Conservation (phyloP, 192 early-diverging fungal species). For the Podila clonocystis region DNA sequence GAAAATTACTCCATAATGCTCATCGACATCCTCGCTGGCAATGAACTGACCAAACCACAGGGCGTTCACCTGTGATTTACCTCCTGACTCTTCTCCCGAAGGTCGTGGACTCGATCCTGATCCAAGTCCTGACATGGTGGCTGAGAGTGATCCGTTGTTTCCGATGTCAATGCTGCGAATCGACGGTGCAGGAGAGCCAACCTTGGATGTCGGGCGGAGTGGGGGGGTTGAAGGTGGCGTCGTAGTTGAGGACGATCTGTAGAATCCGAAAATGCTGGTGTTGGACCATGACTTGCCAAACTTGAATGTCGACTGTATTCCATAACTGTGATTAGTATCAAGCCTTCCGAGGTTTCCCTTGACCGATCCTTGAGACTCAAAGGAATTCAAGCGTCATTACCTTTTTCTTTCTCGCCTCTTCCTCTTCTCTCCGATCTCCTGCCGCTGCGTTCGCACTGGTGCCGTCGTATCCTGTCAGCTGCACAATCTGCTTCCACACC, state of each 20-base stretch:
- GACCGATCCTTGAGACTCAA: background rate
- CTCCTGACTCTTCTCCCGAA: slow-evolving; percentile 28
- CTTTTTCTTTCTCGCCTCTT: slow-evolving; percentile 41
- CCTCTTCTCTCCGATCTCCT: slow-evolving; percentile 27
- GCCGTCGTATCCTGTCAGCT: slow-evolving; percentile 33
- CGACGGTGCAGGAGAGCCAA: slow-evolving; percentile 40
- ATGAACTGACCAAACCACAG: slow-evolving; percentile 41
- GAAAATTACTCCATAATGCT: slow-evolving; percentile 25
- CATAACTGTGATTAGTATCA: too few relatives aligned
- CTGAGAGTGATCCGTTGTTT: background rate
- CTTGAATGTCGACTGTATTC: slow-evolving; percentile 32
- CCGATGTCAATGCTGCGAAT: slow-evolving; percentile 41
- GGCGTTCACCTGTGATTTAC: slow-evolving; percentile 34
- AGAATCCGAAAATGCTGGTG: slow-evolving; percentile 47
- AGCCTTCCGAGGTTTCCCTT: too few relatives aligned
- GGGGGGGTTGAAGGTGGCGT: slow-evolving; percentile 44
- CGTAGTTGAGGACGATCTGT: slow-evolving; percentile 16
- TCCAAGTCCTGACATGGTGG: background rate
- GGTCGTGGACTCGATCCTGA: slow-evolving; percentile 34
- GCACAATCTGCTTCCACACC: slow-evolving; percentile 41
- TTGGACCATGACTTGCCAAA: slow-evolving; percentile 53
- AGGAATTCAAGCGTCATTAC: background rate
- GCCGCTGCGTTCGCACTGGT: slow-evolving; percentile 5
- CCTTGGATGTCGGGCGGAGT: slow-evolving; percentile 28
- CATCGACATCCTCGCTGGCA: slow-evolving; percentile 34